A percentile compares a stretch with the other conserved stretches of the same genome.
phyloP scores from a whole-genome alignment of 2,329 filamentous ascomycete genomes.

The Fusarium cicatricum region DNA sequence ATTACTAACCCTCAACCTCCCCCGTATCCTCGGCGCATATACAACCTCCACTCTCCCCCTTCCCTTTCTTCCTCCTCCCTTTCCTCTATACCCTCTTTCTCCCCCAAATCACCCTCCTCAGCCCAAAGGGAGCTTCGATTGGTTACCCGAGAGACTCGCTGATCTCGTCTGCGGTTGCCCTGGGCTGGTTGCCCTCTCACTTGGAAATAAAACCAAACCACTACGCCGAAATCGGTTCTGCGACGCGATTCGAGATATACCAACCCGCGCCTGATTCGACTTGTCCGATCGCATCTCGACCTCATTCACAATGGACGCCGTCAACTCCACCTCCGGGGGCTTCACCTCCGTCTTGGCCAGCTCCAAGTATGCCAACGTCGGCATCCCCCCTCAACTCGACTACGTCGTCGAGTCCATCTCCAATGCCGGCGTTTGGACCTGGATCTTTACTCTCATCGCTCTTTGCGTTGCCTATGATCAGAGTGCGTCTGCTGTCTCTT shows the following conservation, averaged over 20 bases:
- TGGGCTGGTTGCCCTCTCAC: background rate
- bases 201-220: background rate
- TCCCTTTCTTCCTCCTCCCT: background rate
- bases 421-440: conserved; percentile 66
- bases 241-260: conserved; percentile 11
- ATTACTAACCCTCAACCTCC: conserved; percentile 30
- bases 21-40: conserved; percentile 3
- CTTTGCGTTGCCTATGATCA: conserved; percentile 87
- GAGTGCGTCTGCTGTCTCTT: conserved; percentile 64
- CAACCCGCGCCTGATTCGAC: conserved; percentile 2
- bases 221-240: conserved; percentile 14
- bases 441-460: conserved; percentile 74
- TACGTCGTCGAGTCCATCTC: conserved; percentile 63
- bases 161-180: background rate
- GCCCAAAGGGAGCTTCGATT: conserved; percentile 29
- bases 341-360: conserved; percentile 75
- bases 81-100: background rate
- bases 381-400: conserved; percentile 64
- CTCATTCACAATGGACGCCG: conserved; percentile 56
- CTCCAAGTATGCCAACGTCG: conserved; percentile 59
- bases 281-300: conserved; percentile 6
- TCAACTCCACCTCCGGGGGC: conserved; percentile 71
- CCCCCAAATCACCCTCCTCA: background rate
- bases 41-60: conserved; percentile 20
- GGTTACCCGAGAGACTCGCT: conserved; percentile 20